A percentile compares a stretch with the other conserved stretches of the same genome.
Conservation (phyloP, 495 filamentous ascomycete species). For the Penicillium simplicissimum region DNA sequence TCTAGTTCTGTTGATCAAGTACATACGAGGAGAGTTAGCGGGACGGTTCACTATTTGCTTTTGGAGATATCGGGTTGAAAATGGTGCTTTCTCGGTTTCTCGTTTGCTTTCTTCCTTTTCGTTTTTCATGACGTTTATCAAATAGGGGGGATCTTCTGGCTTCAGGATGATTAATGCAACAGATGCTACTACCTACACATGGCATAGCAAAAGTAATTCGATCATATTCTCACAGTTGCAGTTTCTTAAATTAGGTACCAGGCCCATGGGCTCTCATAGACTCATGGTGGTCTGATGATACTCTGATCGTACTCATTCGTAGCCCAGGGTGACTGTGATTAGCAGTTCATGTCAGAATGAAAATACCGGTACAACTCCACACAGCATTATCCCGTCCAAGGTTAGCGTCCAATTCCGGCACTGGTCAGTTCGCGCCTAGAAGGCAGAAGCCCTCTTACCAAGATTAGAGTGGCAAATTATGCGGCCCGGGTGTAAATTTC, state of each 20-base stretch:
- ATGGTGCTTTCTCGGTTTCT: background rate
- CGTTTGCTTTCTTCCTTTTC: background rate
- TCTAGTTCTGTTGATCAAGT: background rate
- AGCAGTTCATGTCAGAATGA: no score
- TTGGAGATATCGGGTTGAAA: background rate
- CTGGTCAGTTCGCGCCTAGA: no score
- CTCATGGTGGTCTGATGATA: no score
- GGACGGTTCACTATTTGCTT: background rate
- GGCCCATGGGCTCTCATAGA: background rate
- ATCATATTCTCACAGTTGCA: background rate
- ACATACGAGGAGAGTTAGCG: background rate
- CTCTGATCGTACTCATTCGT: no score
- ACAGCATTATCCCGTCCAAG: no score
- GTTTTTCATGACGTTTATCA: background rate
- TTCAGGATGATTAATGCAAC: slow-evolving; percentile 2
- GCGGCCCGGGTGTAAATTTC: no score
- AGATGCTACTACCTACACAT: background rate
- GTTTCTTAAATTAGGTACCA: background rate
- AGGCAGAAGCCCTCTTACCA: no score
- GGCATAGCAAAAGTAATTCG: background rate
- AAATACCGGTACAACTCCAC: no score
- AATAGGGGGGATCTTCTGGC: background rate
- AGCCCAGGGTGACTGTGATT: no score
- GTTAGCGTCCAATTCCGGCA: no score
- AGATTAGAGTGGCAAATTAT: no score